Conservation (phyloP, 768 basidiomycete species). For the Leccinum arenicola region DNA sequence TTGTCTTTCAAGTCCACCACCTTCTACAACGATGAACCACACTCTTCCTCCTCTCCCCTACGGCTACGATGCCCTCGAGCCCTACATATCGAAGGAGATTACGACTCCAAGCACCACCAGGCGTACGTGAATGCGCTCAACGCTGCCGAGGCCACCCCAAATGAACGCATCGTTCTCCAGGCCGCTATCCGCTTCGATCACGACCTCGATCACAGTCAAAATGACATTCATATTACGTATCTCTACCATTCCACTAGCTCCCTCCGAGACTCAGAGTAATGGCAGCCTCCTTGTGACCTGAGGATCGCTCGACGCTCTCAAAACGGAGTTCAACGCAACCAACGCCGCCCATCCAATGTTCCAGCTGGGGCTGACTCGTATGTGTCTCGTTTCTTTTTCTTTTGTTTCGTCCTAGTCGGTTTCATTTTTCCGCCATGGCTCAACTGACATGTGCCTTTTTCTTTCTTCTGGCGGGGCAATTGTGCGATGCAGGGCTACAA, state of each 20-base stretch:
- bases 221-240: background rate
- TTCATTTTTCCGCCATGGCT: background rate
- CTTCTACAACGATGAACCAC: constrained; percentile 38
- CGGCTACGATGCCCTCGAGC: constrained; percentile 86
- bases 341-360: constrained; percentile 86
- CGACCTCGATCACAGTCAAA: constrained; percentile 7
- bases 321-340: constrained; percentile 80
- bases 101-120: constrained; percentile 95
- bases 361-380: constrained; percentile 96
- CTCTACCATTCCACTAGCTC: constrained; percentile 55
- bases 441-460: background rate
- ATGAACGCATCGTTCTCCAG: constrained; percentile 80
- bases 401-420: constrained; percentile 33
- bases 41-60: constrained; percentile 74
- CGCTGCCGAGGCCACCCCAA: constrained; percentile 84
- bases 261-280: constrained; percentile 47
- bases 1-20: constrained; percentile 4
- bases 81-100: constrained; percentile 88
- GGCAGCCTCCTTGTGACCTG: constrained; percentile 63
- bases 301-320: constrained; percentile 68
- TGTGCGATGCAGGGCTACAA: constrained; percentile 59
- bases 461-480: background rate
- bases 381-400: background rate
- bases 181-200: constrained; percentile 86
- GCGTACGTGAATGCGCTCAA: constrained; percentile 92